Percentiles rank a stretch among this genome's conserved stretches.
These are phyloP conservation scores for Ilex asprella DNA, from an alignment of 257 asterid species.

Conservation along the genomic window DNA sequence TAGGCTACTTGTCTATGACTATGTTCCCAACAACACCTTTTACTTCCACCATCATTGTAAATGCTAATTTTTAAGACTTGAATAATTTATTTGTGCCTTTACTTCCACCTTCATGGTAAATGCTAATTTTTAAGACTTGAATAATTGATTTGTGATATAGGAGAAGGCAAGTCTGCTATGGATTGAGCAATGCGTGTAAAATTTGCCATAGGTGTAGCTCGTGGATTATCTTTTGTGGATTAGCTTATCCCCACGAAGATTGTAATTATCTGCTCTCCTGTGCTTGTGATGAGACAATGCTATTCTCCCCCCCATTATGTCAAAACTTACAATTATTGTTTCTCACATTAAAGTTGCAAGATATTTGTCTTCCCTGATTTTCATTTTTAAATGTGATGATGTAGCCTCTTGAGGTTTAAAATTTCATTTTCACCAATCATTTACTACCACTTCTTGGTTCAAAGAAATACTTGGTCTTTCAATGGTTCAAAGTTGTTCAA, in stretches of 20 bases:
- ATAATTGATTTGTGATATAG: conserved; percentile 6
- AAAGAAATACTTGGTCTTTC: too few relatives aligned
- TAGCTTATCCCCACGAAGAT: conserved; percentile 98
- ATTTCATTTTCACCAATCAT: neutral
- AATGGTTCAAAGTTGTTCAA: too few relatives aligned
- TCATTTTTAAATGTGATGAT: neutral
- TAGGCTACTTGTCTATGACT: conserved; percentile 87
- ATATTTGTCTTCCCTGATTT: neutral
- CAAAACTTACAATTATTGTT: too few relatives aligned
- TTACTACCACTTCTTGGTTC: too few relatives aligned
- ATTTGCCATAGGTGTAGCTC: conserved; percentile 94
- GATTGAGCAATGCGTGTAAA: conserved; percentile 79
- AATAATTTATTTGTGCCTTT: too few relatives aligned
- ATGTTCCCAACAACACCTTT: conserved; percentile 75
- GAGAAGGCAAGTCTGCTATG: conserved; percentile 56
- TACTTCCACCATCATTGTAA: conserved; percentile 97
- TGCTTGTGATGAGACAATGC: too few relatives aligned
- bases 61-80: neutral
- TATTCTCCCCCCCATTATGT: too few relatives aligned
- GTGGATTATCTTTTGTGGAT: conserved; percentile 31
- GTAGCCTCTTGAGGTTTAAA: neutral
- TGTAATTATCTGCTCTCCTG: conserved; percentile 37
- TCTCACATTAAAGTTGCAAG: too few relatives aligned
- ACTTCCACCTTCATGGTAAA: too few relatives aligned
- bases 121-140: too few relatives aligned